Evolutionary conservation across 345 rosid species (phyloP), one percentile per base, ranked within the genome.

Genomic region (Abelmoschus esculentus): DNA sequence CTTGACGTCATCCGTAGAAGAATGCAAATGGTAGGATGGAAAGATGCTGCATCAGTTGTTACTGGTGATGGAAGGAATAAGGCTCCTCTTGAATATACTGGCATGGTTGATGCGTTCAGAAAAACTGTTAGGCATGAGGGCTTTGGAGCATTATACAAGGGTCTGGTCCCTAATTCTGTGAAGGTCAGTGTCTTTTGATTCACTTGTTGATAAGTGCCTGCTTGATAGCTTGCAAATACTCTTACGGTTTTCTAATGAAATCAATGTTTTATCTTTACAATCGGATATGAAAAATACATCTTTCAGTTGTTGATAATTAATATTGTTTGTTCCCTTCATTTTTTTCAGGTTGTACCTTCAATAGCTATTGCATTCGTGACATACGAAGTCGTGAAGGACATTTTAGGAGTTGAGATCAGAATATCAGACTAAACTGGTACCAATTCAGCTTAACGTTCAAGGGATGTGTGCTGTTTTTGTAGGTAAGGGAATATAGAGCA

Each of bases 21-120:
- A 82, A 91, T 89, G 96, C 91, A 89, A 77, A 91, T 89, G 97
- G 93, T 77, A 15, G 97, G 97, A 50, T 91, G 97, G 97, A 89
- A 85, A 82, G 86, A 83, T 69, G 96, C 96, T 69, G 88, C 96
- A 59, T 89, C 93, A 22, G 86, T 91, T 75, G 76, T 91, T 31
- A 83, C 83, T n/a, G 97, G 96, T 14, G 93, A 89, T 7, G 88
- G 96, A 64, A 84, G 70, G 79, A 66, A 69, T 71, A 87, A 80
- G 82, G 83, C 75, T 15, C 14, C 86, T 2, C 74, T 84, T 11
- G 87, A 89, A 70, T 91, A 89, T 69, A 77, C 81, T 9, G 96
- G 96, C 26, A 91, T 91, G 97, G 74, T 87, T 19, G 96, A 91
- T 70, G 86, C 97, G 55, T 91, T 89, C 70, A 81, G 81, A 83